Conservation (phyloP, 2,329 filamentous ascomycete species). For the Berkeleyomyces rouxiae region DNA sequence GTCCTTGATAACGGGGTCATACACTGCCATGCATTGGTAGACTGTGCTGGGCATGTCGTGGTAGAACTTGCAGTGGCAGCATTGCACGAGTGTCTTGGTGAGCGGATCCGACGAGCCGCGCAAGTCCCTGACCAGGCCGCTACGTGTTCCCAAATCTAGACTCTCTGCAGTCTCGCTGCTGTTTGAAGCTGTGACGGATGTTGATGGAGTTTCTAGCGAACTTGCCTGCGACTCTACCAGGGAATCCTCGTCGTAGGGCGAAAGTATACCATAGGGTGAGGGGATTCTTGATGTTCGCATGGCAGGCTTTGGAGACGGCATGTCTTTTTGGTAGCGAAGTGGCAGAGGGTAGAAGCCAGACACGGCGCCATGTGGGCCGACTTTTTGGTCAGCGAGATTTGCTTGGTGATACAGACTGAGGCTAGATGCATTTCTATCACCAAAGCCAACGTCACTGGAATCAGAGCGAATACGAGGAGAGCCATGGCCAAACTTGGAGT, state of each 20-base stretch:
- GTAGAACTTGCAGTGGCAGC: constrained; percentile 46
- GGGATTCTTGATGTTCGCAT: not conserved
- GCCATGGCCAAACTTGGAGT: not conserved
- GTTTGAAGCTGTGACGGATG: not conserved
- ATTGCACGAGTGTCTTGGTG: constrained; percentile 49
- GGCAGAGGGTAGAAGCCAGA: not conserved
- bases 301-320: not conserved
- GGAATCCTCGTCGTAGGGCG: constrained; percentile 9
- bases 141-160: not conserved
- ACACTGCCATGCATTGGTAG: constrained; percentile 47
- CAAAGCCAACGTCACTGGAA: constrained; percentile 3
- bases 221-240: constrained; percentile 1
- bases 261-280: constrained; percentile 7
- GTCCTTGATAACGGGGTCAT: constrained; percentile 36
- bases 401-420: not conserved
- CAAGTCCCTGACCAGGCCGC: constrained; percentile 1
- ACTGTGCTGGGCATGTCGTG: constrained; percentile 49
- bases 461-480: constrained; percentile 7
- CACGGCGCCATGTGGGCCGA: not conserved
- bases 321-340: constrained; percentile 1
- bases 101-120: constrained; percentile 24
- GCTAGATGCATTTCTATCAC: not conserved
- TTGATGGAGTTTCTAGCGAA: constrained; percentile 1
- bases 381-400: not conserved
- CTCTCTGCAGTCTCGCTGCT: not conserved